Conservation (phyloP, 108 stramenopile species). For the Pseudonitzschia multistriata region DNA sequence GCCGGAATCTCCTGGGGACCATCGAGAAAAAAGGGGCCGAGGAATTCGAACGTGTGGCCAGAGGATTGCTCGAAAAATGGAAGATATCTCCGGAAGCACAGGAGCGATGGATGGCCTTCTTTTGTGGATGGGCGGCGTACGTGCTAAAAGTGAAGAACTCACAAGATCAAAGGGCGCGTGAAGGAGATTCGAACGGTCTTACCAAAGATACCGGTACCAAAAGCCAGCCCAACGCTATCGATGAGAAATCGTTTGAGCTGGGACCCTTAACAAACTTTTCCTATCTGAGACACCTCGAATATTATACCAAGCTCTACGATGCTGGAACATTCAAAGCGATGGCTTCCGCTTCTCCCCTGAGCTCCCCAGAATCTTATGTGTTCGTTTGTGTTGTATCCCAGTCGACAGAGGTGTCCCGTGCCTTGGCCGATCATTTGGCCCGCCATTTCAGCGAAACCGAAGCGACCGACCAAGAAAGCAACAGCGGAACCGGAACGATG, state of each 20-base stretch:
- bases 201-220: not conserved
- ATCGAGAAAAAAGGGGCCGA: conserved; percentile 38
- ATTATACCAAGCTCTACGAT: conserved; percentile 49
- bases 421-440: conserved; percentile 39
- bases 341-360: conserved; percentile 2
- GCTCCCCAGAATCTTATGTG: conserved; percentile 27
- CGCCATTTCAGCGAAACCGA: conserved; percentile 12
- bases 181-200: not conserved
- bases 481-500: not conserved
- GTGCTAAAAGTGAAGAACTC: conserved; percentile 18
- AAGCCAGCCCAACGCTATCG: not conserved
- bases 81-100: conserved; percentile 51
- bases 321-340: conserved; percentile 15
- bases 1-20: conserved; percentile 64
- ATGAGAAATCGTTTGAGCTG: conserved; percentile 1
- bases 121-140: conserved; percentile 63
- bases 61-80: conserved; percentile 57
- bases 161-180: too few species aligned
- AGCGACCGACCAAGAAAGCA: not conserved
- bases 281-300: conserved; percentile 56
- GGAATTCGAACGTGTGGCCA: conserved; percentile 49
- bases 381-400: conserved; percentile 48
- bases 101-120: conserved; percentile 64
- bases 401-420: conserved; percentile 24
- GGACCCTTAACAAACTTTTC: conserved; percentile 38